Base-by-base conservation (phyloP, 140 eudicot genomes). In the Oenanthe javanica region DNA sequence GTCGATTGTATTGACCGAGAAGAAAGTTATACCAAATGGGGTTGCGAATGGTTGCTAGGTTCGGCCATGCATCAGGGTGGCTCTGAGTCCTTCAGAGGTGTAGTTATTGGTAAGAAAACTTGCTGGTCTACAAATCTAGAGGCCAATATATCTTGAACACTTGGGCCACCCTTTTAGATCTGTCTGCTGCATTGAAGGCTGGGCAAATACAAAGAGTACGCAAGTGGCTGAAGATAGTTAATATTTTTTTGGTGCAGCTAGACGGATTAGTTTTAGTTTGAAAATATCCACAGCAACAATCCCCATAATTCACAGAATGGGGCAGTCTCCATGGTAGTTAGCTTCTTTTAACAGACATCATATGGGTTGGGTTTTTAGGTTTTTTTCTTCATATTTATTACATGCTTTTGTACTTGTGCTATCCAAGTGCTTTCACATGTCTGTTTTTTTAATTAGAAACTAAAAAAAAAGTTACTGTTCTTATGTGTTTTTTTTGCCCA, bases 11-110 rank as follows among this genome's bases (percentile, higher is more conserved):
- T 73, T 77, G 31, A 57, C 89, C 55, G 91, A 83, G 70, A 84
- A 86, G 77, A 82, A 86, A 76, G 78, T 79, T 77, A 82, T 85
- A 0, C 79, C 77, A 51, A 85, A 70, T 77, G 91, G 87, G 75
- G 94, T 83, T 71, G 86, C 89, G 70, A 86, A 85, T 79, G 86
- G 91, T 49, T 85, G 87, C 84, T 91, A 84, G 86, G 74, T 82
- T 77, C 79, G 5, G 79, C 67, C 46, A 9, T 75, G 80, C 61
- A 7, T 23, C 71, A 51, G 88, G 86, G 86, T 25, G 76, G 84
- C 13, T 76, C 72, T 9, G 13, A 50, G 74, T 21, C 61, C 80
- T 57, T 36, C 40, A 36, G 23, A 78, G 40, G 40, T 36, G 40
- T 36, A 1, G 40, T 36, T 36, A 1, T 36, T 36, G 40, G 40